These are phyloP conservation scores for Aspergillus egyptiacus DNA, from an alignment of 495 filamentous ascomycete species.

Conservation along the genomic window DNA sequence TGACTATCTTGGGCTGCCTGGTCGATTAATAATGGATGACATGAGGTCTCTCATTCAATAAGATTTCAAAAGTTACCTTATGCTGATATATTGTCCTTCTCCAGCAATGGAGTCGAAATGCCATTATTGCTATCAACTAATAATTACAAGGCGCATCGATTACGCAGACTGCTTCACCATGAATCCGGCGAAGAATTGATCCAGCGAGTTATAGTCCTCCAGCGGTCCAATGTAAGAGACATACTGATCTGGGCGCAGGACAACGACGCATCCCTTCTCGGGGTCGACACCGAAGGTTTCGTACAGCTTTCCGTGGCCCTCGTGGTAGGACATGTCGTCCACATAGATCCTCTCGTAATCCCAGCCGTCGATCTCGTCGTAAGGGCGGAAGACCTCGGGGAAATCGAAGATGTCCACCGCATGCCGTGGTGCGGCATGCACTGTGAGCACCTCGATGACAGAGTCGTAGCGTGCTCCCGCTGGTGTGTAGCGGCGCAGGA, in stretches of 20 bases:
- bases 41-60: neutral
- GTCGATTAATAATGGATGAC: no score
- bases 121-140: neutral
- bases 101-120: neutral
- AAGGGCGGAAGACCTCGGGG: neutral
- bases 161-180: neutral
- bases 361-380: conserved; percentile 5
- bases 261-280: neutral
- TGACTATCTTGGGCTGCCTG: no score
- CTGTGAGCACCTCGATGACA: conserved; percentile 6
- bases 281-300: conserved; percentile 1
- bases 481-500: conserved; percentile 3
- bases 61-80: neutral
- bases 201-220: conserved; percentile 5
- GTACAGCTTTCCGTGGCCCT: conserved; percentile 18
- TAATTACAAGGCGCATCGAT: neutral
- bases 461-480: neutral
- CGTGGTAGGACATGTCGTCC: conserved; percentile 4
- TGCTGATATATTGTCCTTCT: neutral
- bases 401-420: conserved; percentile 2
- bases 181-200: conserved; percentile 5
- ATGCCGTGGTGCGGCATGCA: conserved; percentile 1
- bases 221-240: conserved; percentile 4
- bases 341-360: conserved; percentile 3
- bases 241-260: conserved; percentile 1